Conservation (phyloP, 2,329 filamentous ascomycete species). For the Elsinoe ampelina region DNA sequence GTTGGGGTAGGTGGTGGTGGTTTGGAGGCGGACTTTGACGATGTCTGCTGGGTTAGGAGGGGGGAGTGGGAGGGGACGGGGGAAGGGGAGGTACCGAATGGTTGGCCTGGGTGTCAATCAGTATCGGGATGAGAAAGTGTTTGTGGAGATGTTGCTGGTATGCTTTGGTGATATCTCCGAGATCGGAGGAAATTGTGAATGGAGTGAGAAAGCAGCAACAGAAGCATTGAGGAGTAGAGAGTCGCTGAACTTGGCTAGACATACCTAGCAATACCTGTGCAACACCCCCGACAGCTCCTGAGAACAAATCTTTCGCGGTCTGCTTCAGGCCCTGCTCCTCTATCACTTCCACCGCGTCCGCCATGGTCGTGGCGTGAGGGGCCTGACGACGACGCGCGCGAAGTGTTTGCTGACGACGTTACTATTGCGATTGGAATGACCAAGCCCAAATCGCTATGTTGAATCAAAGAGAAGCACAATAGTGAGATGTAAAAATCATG, state of each 20-base stretch:
- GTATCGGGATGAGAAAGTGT: not conserved
- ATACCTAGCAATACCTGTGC: slow-evolving; percentile 89
- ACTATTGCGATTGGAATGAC: not conserved
- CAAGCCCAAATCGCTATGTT: no score
- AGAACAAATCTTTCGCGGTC: slow-evolving; percentile 72
- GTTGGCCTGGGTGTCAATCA: slow-evolving; percentile 43
- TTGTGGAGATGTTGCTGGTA: not conserved
- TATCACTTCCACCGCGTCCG: slow-evolving; percentile 32
- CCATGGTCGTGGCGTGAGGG: slow-evolving; percentile 18
- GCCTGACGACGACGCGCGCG: not conserved
- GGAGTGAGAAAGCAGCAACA: not conserved
- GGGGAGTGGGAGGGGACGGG: not conserved
- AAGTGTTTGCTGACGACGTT: no score
- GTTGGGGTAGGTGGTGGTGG: slow-evolving; percentile 67
- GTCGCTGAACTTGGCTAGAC: slow-evolving; percentile 25
- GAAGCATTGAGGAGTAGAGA: not conserved
- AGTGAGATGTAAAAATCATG: not conserved
- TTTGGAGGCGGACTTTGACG: slow-evolving; percentile 94
- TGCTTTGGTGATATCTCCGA: not conserved
- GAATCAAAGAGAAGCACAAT: no score
- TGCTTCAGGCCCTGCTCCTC: slow-evolving; percentile 31
- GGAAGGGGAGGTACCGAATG: slow-evolving; percentile 46
- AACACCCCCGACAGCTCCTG: slow-evolving; percentile 82
- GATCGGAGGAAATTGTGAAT: not conserved
- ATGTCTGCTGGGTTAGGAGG: slow-evolving; percentile 53